Evolutionary conservation across 2,329 filamentous ascomycete genomes (phyloP).

Genomic region (Aspergillus tanneri): DNA sequence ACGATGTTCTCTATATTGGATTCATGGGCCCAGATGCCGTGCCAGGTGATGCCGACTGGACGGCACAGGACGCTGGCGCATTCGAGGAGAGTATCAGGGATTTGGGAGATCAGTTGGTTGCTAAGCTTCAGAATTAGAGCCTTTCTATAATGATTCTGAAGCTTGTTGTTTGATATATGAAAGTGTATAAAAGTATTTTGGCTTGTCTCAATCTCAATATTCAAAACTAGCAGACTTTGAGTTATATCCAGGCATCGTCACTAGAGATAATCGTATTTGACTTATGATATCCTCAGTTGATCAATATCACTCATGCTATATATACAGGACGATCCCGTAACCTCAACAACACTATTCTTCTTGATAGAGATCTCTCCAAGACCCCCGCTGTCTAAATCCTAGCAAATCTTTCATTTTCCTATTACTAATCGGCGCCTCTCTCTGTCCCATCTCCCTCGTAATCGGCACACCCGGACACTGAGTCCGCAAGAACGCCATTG

Average conservation of each 20-base stretch:
- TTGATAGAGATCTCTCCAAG: conserved; percentile 23
- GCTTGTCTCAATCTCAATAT: too few relatives aligned
- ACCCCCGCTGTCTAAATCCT: conserved; percentile 59
- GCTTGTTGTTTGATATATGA: too few relatives aligned
- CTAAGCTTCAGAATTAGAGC: conserved; percentile 13
- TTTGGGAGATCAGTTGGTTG: conserved; percentile 55
- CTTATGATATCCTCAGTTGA: too few relatives aligned
- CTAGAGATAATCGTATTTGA: too few relatives aligned
- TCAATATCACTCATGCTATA: too few relatives aligned
- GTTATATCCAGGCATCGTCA: too few relatives aligned
- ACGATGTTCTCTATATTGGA: conserved; percentile 63
- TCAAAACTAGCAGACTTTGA: too few relatives aligned
- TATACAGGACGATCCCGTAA: too few relatives aligned
- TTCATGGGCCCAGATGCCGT: conserved; percentile 59
- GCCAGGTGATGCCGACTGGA: conserved; percentile 58
- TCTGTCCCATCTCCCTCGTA: conserved; percentile 57
- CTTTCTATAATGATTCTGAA: too few relatives aligned
- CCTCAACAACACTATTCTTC: too few relatives aligned
- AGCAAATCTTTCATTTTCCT: conserved; percentile 59
- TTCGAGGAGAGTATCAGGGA: conserved; percentile 51
- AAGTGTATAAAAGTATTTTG: too few relatives aligned
- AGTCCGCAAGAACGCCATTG: conserved; percentile 53
- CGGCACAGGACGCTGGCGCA: conserved; percentile 33
- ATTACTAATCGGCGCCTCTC: conserved; percentile 62
- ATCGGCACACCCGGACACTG: conserved; percentile 52